Percentiles rank a stretch among this genome's conserved stretches.
Conservation (phyloP, 2,329 filamentous ascomycete species). For the Fonsecaea pedrosoi region DNA sequence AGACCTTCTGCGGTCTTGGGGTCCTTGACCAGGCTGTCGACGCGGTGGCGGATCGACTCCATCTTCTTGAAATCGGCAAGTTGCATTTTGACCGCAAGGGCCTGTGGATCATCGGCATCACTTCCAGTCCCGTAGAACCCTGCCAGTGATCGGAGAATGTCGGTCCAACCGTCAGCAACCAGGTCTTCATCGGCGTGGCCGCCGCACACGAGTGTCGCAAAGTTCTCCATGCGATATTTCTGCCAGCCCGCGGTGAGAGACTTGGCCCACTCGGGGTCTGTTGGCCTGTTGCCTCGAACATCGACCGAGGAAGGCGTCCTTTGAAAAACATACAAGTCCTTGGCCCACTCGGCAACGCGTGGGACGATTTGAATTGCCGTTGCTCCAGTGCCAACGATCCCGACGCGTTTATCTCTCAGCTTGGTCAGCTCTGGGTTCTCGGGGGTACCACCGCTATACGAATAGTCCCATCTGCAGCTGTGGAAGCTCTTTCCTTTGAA, state of each 20-base stretch:
- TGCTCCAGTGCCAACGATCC: constrained; percentile 31
- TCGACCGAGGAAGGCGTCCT: constrained; percentile 50
- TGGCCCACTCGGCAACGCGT: constrained; percentile 47
- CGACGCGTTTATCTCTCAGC: constrained; percentile 28
- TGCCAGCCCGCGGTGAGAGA: constrained; percentile 41
- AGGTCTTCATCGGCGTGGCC: constrained; percentile 35
- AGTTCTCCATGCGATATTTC: constrained; percentile 42
- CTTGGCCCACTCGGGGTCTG: constrained; percentile 20
- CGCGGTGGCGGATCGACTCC: constrained; percentile 53
- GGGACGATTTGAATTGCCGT: constrained; percentile 32
- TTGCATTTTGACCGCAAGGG: constrained; percentile 6
- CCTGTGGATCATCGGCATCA: neutral
- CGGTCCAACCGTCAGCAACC: constrained; percentile 43
- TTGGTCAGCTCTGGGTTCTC: constrained; percentile 50
- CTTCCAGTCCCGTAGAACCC: neutral
- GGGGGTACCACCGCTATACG: constrained; percentile 47
- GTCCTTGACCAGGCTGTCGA: constrained; percentile 59
- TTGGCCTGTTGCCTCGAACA: constrained; percentile 36
- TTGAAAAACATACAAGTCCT: constrained; percentile 48
- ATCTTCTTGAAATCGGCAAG: constrained; percentile 34
- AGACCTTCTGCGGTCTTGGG: constrained; percentile 51
- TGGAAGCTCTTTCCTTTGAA: constrained; percentile 10
- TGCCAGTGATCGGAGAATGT: neutral
- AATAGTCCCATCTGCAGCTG: constrained; percentile 11
- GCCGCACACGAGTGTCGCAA: constrained; percentile 38